phyloP scores from a whole-genome alignment of 2,329 filamentous ascomycete species.

The Hymenoscyphus albidus region DNA sequence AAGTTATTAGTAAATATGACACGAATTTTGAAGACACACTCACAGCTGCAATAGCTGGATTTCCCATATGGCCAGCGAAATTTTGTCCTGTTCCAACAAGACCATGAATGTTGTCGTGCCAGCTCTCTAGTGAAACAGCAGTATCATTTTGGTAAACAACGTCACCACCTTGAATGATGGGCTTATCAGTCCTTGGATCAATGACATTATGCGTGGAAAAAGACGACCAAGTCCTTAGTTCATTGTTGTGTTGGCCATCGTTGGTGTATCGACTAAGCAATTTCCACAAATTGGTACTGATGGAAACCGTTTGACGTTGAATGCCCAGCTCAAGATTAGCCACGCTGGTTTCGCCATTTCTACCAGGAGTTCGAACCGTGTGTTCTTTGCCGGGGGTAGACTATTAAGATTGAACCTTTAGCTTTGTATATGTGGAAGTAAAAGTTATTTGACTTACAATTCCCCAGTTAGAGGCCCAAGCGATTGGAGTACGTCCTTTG shows the following conservation, averaged over 20 bases:
- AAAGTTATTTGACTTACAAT: neutral
- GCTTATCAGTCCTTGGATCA: neutral
- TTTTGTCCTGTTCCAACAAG: constrained; percentile 4
- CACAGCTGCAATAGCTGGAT: constrained; percentile 1
- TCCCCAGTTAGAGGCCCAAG: neutral
- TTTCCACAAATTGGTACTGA: neutral
- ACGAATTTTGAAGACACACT: neutral
- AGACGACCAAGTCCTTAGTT: neutral
- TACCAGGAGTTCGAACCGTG: neutral
- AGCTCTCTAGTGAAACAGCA: neutral
- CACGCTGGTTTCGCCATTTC: neutral
- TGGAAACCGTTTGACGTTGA: neutral
- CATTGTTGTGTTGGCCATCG: neutral
- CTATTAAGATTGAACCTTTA: neutral
- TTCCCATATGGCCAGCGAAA: constrained; percentile 1
- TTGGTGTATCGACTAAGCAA: neutral
- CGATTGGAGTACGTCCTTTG: neutral
- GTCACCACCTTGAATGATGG: neutral
- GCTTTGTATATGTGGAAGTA: neutral
- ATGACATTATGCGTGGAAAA: neutral
- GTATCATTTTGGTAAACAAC: neutral
- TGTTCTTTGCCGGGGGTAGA: neutral
- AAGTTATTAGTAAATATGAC: neutral
- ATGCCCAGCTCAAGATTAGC: neutral
- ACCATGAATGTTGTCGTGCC: constrained; percentile 3